These are phyloP conservation scores for Diaporthe helianthi DNA, from an alignment of 2,329 filamentous ascomycete species.

Conservation along the genomic window DNA sequence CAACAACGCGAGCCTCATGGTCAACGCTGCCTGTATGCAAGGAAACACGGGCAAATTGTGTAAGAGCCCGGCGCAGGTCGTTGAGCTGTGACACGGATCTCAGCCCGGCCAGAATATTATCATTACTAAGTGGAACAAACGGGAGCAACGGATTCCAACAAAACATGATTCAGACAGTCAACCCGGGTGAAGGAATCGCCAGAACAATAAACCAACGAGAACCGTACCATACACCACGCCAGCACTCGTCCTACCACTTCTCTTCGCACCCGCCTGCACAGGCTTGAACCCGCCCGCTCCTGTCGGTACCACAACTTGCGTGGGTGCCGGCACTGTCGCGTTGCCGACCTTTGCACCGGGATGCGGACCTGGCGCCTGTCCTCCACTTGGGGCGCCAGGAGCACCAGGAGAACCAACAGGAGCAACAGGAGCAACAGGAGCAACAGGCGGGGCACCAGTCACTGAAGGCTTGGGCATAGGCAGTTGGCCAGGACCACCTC, in stretches of 20 bases:
- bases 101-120: not conserved
- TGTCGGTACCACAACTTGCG: not conserved
- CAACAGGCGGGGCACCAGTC: not conserved
- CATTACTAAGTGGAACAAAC: not conserved
- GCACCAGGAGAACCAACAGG: not conserved
- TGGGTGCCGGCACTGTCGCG: conserved; percentile 20
- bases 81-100: conserved; percentile 43
- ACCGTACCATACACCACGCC: not conserved
- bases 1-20: conserved; percentile 58
- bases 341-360: not conserved
- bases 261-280: conserved; percentile 21
- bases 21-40: conserved; percentile 65
- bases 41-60: conserved; percentile 58
- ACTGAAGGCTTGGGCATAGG: not conserved
- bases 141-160: not conserved
- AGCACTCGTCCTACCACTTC: not conserved
- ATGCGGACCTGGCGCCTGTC: not conserved
- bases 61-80: conserved; percentile 45
- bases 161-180: not conserved
- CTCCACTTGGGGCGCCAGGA: not conserved
- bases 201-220: conserved; percentile 4
- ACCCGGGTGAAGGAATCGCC: not conserved
- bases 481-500: not conserved
- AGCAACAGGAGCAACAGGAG: not conserved
- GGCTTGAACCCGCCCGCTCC: conserved; percentile 5